Conservation (phyloP, 768 basidiomycete species). For the Russula dissimulans region DNA sequence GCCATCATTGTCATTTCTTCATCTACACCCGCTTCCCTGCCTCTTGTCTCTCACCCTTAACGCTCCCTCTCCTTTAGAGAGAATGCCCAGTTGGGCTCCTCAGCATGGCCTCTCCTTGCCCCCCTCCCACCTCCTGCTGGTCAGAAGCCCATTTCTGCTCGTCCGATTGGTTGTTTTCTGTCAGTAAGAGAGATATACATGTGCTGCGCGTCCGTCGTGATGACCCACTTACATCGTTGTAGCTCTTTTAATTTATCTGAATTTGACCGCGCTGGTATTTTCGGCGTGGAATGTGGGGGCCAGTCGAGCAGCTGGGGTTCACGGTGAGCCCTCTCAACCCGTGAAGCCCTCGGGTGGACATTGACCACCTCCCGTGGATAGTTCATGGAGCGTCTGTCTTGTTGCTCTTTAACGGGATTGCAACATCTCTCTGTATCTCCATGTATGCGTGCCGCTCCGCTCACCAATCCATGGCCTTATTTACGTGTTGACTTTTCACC, state of each 20-base stretch:
- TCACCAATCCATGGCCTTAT: conserved; percentile 36
- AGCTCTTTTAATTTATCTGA: conserved; percentile 36
- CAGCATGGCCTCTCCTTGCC: not conserved
- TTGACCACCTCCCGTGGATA: not conserved
- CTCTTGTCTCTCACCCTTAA: not conserved
- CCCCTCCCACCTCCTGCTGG: conserved; percentile 10
- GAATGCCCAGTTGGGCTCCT: not conserved
- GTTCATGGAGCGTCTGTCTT: not conserved
- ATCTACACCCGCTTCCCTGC: not conserved
- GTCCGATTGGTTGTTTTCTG: conserved; percentile 46
- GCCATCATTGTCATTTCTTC: not conserved
- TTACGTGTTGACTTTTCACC: conserved; percentile 10
- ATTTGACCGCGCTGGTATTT: conserved; percentile 10
- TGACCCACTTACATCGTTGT: not conserved
- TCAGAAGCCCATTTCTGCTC: conserved; percentile 47
- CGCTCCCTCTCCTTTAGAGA: not conserved
- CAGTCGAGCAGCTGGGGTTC: not conserved
- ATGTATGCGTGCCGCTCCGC: conserved; percentile 26
- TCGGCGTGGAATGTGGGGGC: conserved; percentile 13
- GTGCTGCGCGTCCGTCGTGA: not conserved
- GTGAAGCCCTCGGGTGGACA: too few relatives aligned
- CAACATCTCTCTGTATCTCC: conserved; percentile 31
- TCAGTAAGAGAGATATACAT: conserved; percentile 30
- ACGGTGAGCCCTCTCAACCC: not conserved
- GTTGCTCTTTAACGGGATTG: not conserved